phyloP scores from a whole-genome alignment of 1,284 basidiomycete genomes.

The Neotropicomus parvogracilis region DNA sequence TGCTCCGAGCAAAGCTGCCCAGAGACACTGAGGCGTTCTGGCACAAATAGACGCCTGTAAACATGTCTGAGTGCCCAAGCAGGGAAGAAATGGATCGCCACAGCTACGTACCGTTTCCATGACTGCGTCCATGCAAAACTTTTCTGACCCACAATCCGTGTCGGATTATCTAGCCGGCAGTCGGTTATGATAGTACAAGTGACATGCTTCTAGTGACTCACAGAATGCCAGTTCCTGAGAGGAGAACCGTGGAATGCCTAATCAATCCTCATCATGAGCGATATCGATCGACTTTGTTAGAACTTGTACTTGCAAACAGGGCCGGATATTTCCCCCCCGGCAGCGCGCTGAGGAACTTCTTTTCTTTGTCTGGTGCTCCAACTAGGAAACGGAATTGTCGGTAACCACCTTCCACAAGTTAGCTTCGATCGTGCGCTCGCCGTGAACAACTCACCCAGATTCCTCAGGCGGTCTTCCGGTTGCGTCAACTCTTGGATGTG shows the following conservation, averaged over 20 bases:
- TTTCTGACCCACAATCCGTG: slow-evolving; percentile 60
- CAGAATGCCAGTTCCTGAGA: slow-evolving; percentile 62
- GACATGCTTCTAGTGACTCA: slow-evolving; percentile 24
- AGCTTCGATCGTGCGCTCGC: background rate
- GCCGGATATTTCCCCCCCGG: slow-evolving; percentile 44
- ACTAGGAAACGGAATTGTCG: slow-evolving; percentile 62
- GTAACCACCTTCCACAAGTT: slow-evolving; percentile 37
- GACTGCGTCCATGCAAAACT: slow-evolving; percentile 50
- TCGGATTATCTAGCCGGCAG: slow-evolving; percentile 49
- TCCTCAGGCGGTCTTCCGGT: slow-evolving; percentile 46
- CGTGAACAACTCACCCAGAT: slow-evolving; percentile 40
- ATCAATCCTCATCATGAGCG: background rate
- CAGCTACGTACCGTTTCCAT: slow-evolving; percentile 48
- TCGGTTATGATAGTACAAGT: slow-evolving; percentile 1
- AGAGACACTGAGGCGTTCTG: slow-evolving; percentile 52
- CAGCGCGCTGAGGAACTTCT: slow-evolving; percentile 48
- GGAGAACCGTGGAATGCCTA: slow-evolving; percentile 65
- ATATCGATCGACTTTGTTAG: background rate
- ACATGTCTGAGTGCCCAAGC: background rate
- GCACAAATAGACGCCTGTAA: slow-evolving; percentile 58
- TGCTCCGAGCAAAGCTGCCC: slow-evolving; percentile 38
- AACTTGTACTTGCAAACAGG: slow-evolving; percentile 45
- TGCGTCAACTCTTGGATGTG: slow-evolving; percentile 57
- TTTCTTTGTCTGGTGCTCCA: slow-evolving; percentile 62
- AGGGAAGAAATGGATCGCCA: background rate